Evolutionary conservation across 495 filamentous ascomycete species (phyloP).

Genomic region (Trichoderma orchidacearum): DNA sequence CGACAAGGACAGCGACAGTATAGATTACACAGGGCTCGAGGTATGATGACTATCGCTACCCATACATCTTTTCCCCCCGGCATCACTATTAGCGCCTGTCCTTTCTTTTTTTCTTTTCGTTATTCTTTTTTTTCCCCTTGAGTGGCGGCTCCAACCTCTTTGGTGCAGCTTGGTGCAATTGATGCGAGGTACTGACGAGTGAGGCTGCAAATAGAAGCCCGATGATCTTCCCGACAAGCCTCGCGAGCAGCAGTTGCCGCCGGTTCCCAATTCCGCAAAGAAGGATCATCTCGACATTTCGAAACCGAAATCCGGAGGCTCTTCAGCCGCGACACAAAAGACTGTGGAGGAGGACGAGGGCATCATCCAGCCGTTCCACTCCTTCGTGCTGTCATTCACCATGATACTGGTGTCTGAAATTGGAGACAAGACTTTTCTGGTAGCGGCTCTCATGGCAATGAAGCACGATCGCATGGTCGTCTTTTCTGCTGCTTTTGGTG

Average conservation of each 20-base stretch:
- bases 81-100: too few relatives aligned
- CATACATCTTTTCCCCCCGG: too few relatives aligned
- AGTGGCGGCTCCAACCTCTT: not conserved
- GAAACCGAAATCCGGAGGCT: constrained; percentile 26
- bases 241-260: constrained; percentile 54
- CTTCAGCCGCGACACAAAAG: constrained; percentile 11
- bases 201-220: constrained; percentile 58
- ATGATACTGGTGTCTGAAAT: constrained; percentile 98
- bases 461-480: constrained; percentile 87
- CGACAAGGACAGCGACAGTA: constrained; percentile 23
- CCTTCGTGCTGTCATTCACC: constrained; percentile 79
- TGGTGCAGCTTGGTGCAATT: not conserved
- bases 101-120: too few relatives aligned
- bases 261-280: constrained; percentile 51
- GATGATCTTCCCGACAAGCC: constrained; percentile 66
- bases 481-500: constrained; percentile 85
- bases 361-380: constrained; percentile 76
- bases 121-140: not conserved
- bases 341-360: constrained; percentile 37
- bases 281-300: constrained; percentile 57
- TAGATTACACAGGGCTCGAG: constrained; percentile 45
- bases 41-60: constrained; percentile 32
- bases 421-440: constrained; percentile 96
- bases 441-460: constrained; percentile 98
- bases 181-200: not conserved